Base-by-base conservation (phyloP, 1,284 basidiomycete species). In the Pseudozyma thailandica region DNA sequence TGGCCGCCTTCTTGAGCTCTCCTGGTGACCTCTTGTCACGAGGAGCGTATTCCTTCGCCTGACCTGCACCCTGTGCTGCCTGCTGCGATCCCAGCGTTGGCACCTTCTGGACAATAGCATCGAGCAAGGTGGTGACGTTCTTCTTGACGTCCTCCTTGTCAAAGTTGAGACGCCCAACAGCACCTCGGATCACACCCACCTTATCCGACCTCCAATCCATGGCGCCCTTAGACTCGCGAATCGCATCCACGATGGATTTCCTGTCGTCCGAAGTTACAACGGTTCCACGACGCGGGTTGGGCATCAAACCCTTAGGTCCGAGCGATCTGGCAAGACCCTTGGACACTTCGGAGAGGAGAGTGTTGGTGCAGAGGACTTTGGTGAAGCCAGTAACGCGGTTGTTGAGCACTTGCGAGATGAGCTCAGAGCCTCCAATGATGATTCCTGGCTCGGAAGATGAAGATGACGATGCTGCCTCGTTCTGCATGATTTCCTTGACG, bases 241-340 rank as follows among this genome's bases (percentile, higher is more conserved):
- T 90, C 60, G 91, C 93, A 20, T 52, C 43, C 15, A 69, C 38
- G 60, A 82, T 80, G 25, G 75, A 72, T 15, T 89, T 88, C 15
- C 86, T 89, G 56, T 96, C 86, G 61, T 95, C 92, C 52, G 93
- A 90, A 0, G 92, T 92, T 2, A 76, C 79, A 8, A 98, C 95
- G 0, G 94, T 96, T 3, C 95, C 95, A 71, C 95, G 88, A 84
- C 94, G 90, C 65, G 91, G 91, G 8, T 91, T 92, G 15, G 95
- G 95, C 93, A 98, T 98, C 51, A 98, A 85, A 65, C 94, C 94
- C 63, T 92, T 90, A 39, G 93, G 94, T 80, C 95, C 96, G 25
- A 98, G 87, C 61, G 92, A 88, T 73, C 94, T 90, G 30, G 94
- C 94, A 7, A 98, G 87, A 74, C 88, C 88, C 44, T 70, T 52